Percentiles rank a stretch among this genome's conserved stretches.
phyloP scores from a whole-genome alignment of 1,284 basidiomycete genomes.

The Boletus mariae region DNA sequence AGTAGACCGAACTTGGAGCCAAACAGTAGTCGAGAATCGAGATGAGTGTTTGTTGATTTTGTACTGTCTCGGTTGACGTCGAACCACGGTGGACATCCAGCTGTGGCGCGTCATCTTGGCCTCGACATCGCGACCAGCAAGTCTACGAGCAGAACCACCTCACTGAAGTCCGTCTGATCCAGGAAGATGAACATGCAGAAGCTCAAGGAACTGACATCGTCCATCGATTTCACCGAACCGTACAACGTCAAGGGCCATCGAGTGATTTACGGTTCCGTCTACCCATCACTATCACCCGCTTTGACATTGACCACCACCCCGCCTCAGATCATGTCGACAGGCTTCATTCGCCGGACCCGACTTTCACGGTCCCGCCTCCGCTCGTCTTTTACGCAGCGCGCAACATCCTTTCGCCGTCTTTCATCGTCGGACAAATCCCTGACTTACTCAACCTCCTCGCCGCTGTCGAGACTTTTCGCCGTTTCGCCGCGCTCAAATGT shows the following conservation, averaged over 20 bases:
- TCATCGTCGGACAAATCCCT: conserved; percentile 35
- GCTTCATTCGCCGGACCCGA: background rate
- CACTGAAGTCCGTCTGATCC: background rate
- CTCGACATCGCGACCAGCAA: background rate
- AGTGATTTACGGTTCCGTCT: conserved; percentile 21
- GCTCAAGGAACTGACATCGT: conserved; percentile 12
- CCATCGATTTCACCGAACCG: conserved; percentile 15
- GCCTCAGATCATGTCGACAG: conserved; percentile 13
- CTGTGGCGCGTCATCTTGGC: background rate
- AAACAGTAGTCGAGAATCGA: background rate
- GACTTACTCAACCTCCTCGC: conserved; percentile 42
- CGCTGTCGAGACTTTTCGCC: conserved; percentile 40
- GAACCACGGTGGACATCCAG: background rate
- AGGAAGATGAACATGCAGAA: conserved; percentile 12
- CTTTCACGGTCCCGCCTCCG: conserved; percentile 25
- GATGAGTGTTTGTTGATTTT: background rate
- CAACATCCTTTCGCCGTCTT: conserved; percentile 37
- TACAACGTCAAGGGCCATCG: conserved; percentile 16
- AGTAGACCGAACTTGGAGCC: no score
- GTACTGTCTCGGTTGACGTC: background rate
- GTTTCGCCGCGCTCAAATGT: conserved; percentile 28
- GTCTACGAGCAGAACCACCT: background rate
- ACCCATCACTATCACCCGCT: background rate
- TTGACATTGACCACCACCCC: conserved; percentile 3
- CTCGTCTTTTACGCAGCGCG: conserved; percentile 38